Evolutionary conservation across 2,329 filamentous ascomycete species (phyloP).

Genomic region (Xylaria sp.): DNA sequence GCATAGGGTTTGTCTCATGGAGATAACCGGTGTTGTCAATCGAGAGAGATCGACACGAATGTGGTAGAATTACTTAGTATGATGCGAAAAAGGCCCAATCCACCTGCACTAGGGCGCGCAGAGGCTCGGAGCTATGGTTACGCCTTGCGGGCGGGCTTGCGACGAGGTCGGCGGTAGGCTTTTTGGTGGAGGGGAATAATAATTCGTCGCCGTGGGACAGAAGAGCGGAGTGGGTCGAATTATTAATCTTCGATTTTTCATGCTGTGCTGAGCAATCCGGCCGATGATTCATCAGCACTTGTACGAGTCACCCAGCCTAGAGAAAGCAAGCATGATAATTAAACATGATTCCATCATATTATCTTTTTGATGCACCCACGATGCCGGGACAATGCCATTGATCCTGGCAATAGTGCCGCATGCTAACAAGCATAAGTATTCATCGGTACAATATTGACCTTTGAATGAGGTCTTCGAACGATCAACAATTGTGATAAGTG

Average conservation of each 20-base stretch:
- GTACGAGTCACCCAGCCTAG: constrained; percentile 26
- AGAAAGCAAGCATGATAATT: constrained; percentile 23
- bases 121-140: constrained; percentile 16
- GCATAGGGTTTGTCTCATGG: background rate
- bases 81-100: background rate
- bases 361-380: background rate
- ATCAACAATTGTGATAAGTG: background rate
- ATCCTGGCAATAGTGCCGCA: background rate
- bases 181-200: background rate
- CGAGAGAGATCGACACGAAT: constrained; percentile 15
- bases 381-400: background rate
- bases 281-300: constrained; percentile 31
- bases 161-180: background rate
- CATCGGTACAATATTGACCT: too few relatives aligned
- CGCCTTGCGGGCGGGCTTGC: constrained; percentile 7
- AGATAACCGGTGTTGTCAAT: constrained; percentile 15
- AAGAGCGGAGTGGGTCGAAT: constrained; percentile 24
- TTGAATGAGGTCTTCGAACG: background rate
- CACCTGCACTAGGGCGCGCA: background rate
- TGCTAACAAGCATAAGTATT: background rate
- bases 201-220: background rate
- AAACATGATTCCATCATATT: constrained; percentile 23
- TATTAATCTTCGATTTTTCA: constrained; percentile 28
- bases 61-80: constrained; percentile 17
- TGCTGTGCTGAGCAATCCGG: constrained; percentile 31